Evolutionary conservation across 176 grass and related monocot genomes (phyloP), one percentile per base, ranked within the genome.

Genomic region (Cenchrus fungigraminus): DNA sequence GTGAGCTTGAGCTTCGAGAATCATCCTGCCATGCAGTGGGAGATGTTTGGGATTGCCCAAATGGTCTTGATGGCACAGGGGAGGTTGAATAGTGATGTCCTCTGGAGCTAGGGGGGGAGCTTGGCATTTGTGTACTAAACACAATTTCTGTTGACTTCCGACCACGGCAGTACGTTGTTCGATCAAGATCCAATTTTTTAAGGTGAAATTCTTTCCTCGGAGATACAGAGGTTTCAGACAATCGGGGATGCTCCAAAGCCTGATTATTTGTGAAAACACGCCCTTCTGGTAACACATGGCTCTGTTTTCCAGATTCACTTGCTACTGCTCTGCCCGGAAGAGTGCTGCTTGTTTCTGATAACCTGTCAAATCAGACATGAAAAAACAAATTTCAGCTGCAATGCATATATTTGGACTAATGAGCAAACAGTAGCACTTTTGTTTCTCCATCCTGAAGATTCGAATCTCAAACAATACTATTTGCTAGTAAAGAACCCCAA

Each of bases 11-110:
- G 77, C 72, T 92, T 58, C 88, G 81, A 0, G 82, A 66, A 79
- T 89, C 88, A 50, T 92, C 88, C 81, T 95, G 90, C 80, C 88
- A 58, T 31, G 65, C 37, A 78, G 76, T 91, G 52, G 93, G 90
- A 43, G 93, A 95, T 74, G 65, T 64, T 78, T 88, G 90, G 79
- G 75, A 84, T 75, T 90, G 88, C 68, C 79, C 86, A 19, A 87
- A 87, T 71, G 76, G 65, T 91, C 83, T 87, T 54, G 86, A 68
- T 10, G 63, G 79, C 76, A 81, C 71, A 53, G 88, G 88, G 22
- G 90, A 90, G 15, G 83, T 65, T 78, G 86, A 13, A 79, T 71
- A 86, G 2, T 63, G 80, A 78, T 76, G 72, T 11, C 79, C 76
- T 84, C 80, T 92, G 78, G 86, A 31, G 32, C 88, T 62, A 15